phyloP scores from a whole-genome alignment of 495 filamentous ascomycete genomes.

The Sphaerosporella brunnea region DNA sequence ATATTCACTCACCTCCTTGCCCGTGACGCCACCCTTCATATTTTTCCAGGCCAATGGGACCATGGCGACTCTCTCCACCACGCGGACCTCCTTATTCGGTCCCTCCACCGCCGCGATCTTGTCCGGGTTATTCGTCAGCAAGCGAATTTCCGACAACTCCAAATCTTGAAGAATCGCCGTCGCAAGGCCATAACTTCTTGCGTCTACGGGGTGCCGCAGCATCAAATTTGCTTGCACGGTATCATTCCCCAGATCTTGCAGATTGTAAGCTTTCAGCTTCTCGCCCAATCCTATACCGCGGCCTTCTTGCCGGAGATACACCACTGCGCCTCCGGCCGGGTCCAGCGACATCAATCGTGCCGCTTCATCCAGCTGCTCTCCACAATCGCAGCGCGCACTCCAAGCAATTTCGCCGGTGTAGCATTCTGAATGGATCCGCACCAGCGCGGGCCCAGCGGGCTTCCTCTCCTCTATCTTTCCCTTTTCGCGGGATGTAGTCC shows the following conservation, averaged over 20 bases:
- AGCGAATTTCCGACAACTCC: constrained; percentile 53
- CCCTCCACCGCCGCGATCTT: constrained; percentile 92
- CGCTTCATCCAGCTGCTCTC: constrained; percentile 93
- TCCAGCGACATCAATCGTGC: constrained; percentile 82
- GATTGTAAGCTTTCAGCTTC: constrained; percentile 94
- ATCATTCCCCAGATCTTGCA: constrained; percentile 87
- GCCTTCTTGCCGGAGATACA: constrained; percentile 91
- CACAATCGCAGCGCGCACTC: constrained; percentile 94
- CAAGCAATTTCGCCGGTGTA: constrained; percentile 97
- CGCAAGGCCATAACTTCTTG: constrained; percentile 79
- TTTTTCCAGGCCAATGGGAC: constrained; percentile 88
- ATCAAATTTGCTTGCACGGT: constrained; percentile 92
- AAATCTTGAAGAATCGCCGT: constrained; percentile 87
- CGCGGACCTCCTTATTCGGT: constrained; percentile 65
- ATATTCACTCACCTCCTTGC: constrained; percentile 82
- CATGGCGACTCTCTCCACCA: constrained; percentile 86
- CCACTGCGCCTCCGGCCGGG: constrained; percentile 65
- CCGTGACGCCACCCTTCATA: constrained; percentile 60
- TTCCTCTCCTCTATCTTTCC: constrained; percentile 11
- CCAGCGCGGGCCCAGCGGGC: constrained; percentile 32
- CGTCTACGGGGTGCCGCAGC: constrained; percentile 83
- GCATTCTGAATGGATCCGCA: constrained; percentile 93
- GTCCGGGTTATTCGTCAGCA: constrained; percentile 97
- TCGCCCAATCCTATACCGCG: constrained; percentile 85
- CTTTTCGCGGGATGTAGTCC: constrained; percentile 36